phyloP scores from a whole-genome alignment of 2,329 filamentous ascomycete genomes.

The Raffaelea albimanens region DNA sequence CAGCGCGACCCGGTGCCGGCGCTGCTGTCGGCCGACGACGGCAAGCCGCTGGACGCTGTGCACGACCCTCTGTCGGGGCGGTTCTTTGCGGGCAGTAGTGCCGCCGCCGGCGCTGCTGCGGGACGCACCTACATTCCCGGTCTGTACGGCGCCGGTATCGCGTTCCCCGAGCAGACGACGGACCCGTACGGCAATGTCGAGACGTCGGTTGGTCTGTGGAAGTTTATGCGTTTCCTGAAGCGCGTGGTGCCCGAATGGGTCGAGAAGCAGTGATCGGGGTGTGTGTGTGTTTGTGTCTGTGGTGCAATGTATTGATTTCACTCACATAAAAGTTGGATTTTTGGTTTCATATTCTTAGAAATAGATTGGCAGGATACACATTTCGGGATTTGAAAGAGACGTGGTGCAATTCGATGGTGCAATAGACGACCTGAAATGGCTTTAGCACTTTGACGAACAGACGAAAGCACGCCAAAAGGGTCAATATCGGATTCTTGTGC shows the following conservation, averaged over 20 bases:
- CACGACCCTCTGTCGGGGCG: neutral
- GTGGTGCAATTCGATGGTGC: too few relatives aligned
- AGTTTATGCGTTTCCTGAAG: neutral
- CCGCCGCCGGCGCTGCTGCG: neutral
- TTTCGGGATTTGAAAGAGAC: too few relatives aligned
- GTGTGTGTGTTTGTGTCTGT: too few relatives aligned
- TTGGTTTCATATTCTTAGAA: too few relatives aligned
- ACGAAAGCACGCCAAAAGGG: neutral
- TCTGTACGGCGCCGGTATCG: neutral
- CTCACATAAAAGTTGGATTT: too few relatives aligned
- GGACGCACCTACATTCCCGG: neutral
- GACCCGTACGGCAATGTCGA: neutral
- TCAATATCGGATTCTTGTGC: neutral
- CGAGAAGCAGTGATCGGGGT: too few relatives aligned
- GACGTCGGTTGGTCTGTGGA: neutral
- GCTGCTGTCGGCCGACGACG: neutral
- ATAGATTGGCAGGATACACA: too few relatives aligned
- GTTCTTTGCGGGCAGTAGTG: too few relatives aligned
- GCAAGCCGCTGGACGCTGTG: neutral
- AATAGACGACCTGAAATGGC: too few relatives aligned
- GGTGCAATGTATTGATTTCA: too few relatives aligned
- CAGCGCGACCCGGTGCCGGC: neutral
- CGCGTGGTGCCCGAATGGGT: neutral
- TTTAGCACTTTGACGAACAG: constrained; percentile 3
- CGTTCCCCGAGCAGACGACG: neutral